phyloP scores from a whole-genome alignment of 352 stramenopile genomes.

The Globisporangium carolinianum region DNA sequence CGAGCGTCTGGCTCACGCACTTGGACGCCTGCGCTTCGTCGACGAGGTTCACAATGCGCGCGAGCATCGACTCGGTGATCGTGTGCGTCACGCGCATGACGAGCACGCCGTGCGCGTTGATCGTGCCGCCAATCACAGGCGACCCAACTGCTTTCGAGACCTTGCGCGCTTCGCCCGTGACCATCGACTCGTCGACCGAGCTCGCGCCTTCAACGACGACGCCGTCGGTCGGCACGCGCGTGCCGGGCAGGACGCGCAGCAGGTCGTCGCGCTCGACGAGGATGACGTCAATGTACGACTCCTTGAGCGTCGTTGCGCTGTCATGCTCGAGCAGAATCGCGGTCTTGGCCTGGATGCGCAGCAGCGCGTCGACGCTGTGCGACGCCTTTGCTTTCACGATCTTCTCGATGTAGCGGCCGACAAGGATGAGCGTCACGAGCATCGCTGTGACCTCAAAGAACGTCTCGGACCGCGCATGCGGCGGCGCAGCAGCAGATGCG shows the following conservation, averaged over 20 bases:
- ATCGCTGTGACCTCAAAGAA: slow-evolving; percentile 74
- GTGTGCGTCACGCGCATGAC: slow-evolving; percentile 64
- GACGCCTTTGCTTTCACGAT: slow-evolving; percentile 62
- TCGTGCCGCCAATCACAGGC: slow-evolving; percentile 60
- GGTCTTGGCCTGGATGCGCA: slow-evolving; percentile 72
- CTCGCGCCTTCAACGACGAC: slow-evolving; percentile 57
- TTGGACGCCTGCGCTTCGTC: slow-evolving; percentile 68
- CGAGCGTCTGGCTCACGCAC: slow-evolving; percentile 51
- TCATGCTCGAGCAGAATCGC: slow-evolving; percentile 81
- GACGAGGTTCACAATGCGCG: slow-evolving; percentile 64
- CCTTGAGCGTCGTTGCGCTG: slow-evolving; percentile 22
- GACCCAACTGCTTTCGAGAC: slow-evolving; percentile 54
- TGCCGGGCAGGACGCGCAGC: slow-evolving; percentile 61
- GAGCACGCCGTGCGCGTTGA: slow-evolving; percentile 65
- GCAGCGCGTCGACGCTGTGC: slow-evolving; percentile 55
- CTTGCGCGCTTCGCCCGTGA: slow-evolving; percentile 65
- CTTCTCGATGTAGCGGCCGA: slow-evolving; percentile 75
- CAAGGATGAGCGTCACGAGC: slow-evolving; percentile 60
- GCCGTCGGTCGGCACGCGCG: slow-evolving; percentile 65
- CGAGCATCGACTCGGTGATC: slow-evolving; percentile 70
- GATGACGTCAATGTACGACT: slow-evolving; percentile 69
- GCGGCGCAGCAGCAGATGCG: slow-evolving; percentile 1
- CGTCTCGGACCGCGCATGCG: slow-evolving; percentile 33
- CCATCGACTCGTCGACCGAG: slow-evolving; percentile 72
- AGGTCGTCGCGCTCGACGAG: slow-evolving; percentile 68